Evolutionary conservation across 2,329 filamentous ascomycete genomes (phyloP).

Genomic region (Ophiostoma tasmaniense): DNA sequence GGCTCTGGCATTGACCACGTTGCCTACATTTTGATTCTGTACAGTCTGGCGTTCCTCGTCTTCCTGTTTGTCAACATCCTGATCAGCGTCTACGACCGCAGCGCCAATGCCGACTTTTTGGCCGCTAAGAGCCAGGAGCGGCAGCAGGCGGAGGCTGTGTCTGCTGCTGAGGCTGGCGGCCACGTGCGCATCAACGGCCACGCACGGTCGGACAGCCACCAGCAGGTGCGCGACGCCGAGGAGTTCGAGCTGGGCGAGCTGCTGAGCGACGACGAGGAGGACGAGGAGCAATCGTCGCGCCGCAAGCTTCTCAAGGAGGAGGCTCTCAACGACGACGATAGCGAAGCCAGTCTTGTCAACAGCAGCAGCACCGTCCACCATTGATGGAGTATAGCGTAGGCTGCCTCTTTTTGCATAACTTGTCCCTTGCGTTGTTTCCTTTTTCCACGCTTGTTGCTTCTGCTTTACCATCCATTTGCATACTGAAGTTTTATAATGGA

Average conservation of each 20-base stretch:
- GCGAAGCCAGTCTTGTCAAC: constrained; percentile 9
- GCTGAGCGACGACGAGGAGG: constrained; percentile 80
- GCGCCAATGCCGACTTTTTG: constrained; percentile 30
- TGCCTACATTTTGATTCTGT: constrained; percentile 84
- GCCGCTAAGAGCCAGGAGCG: constrained; percentile 16
- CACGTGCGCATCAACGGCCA: constrained; percentile 28
- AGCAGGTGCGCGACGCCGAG: constrained; percentile 67
- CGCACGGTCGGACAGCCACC: constrained; percentile 39
- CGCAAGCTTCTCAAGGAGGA: constrained; percentile 24
- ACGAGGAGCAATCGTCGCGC: constrained; percentile 38
- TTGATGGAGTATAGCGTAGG: background rate
- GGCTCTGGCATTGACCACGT: constrained; percentile 75
- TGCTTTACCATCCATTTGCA: background rate
- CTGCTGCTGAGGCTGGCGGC: background rate
- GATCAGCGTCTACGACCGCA: constrained; percentile 70
- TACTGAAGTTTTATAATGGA: background rate
- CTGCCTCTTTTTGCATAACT: background rate
- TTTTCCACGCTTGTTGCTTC: background rate
- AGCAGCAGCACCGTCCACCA: constrained; percentile 21
- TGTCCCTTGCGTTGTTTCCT: background rate
- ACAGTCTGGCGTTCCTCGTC: constrained; percentile 78
- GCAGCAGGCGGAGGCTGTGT: background rate
- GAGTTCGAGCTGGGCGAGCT: constrained; percentile 90
- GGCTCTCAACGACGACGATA: constrained; percentile 24
- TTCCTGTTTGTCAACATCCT: constrained; percentile 90